A percentile compares a stretch with the other conserved stretches of the same genome.
These are phyloP conservation scores for Dictyostelium firmibasis DNA, from an alignment of 78 protist genomes.

Conservation along the genomic window DNA sequence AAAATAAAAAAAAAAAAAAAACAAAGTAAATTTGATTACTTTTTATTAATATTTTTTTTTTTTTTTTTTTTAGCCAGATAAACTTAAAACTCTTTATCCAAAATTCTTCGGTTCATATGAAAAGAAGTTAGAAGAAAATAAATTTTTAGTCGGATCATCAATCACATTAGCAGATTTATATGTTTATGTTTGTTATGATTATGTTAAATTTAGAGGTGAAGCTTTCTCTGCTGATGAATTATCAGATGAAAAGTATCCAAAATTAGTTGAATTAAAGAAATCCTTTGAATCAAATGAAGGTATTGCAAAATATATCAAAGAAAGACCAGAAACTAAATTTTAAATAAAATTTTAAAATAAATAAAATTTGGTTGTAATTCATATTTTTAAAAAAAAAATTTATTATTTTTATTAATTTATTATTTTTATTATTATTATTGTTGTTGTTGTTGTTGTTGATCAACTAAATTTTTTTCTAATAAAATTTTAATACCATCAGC, in stretches of 20 bases:
- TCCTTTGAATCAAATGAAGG: not conserved
- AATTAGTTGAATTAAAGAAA: not conserved
- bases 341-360: not conserved
- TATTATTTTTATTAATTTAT: too few relatives aligned
- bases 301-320: slow-evolving; percentile 6
- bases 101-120: not conserved
- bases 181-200: not conserved
- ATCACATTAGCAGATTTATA: slow-evolving; percentile 4
- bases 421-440: too few relatives aligned
- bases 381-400: not conserved
- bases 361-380: too few relatives aligned
- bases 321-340: slow-evolving; percentile 41
- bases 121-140: not conserved
- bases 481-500: slow-evolving; percentile 79
- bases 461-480: slow-evolving; percentile 33
- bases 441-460: not conserved
- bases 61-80: not conserved
- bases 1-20: not conserved
- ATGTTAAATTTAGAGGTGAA: not conserved
- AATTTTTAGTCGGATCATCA: not conserved
- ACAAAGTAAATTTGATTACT: too few relatives aligned
- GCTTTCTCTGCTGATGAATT: not conserved
- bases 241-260: not conserved
- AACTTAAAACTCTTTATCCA: not conserved
- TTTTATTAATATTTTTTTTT: too few relatives aligned